Evolutionary conservation across 352 stramenopile species (phyloP), one percentile per base, ranked within the genome.

Genomic region (Phytophthora lateralis): DNA sequence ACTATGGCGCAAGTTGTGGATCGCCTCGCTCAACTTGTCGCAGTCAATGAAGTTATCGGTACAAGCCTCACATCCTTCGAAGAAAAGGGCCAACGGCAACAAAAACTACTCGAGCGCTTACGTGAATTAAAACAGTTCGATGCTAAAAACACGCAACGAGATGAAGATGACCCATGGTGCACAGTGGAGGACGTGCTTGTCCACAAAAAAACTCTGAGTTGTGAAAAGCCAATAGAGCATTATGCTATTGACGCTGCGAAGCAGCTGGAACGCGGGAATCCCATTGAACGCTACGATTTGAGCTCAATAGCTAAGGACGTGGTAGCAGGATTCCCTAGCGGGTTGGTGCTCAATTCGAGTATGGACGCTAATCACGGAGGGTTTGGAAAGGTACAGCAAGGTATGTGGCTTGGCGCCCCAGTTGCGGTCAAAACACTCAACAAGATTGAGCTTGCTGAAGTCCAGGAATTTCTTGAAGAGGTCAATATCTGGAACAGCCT

Each of bases 1-100:
- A 44, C 9, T 44, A 44, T 44, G 38, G n/a, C 38, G n/a, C 12
- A 44, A 44, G 38, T 44, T 44, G 38, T 26, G 15, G 9, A 44
- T 20, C n/a, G 38, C 15, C 18, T 44, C 5, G 38, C n/a, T 44
- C 38, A n/a, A 14, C 38, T 44, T 24, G 18, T 20, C 14, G 38
- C 38, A 20, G 7, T 44, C 7, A 26, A 44, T 20, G 38, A 4
- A 24, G 15, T 24, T 4, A 44, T 44, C n/a, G 38, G 26, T 21
- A 39, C 4, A 15, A n/a, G 15, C 2, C 5, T 39, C 12, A 9
- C 11, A n/a, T 17, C 34, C 15, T n/a, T 39, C 6, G 15, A 39
- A 6, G 27, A 32, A 32, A 32, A 32, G 2, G 27, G 27, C 2
- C 27, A 32, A 32, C 27, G 27, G 27, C 27, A 32, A 32, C 27